These are phyloP conservation scores for Rhododendron ovatum DNA, from an alignment of 148 eudicot species.

Conservation along the genomic window DNA sequence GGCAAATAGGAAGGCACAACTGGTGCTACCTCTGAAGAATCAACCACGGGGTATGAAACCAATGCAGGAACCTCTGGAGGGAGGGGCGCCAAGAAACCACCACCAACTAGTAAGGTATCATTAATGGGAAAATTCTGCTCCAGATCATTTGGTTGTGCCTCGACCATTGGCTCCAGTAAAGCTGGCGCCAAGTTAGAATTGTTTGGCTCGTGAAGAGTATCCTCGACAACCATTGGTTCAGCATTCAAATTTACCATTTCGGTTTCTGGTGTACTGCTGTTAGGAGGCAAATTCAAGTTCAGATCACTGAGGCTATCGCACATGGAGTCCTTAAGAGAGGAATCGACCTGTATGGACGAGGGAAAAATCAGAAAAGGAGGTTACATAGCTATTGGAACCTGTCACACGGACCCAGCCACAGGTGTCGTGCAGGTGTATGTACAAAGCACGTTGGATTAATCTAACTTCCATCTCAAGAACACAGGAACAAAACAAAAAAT, in stretches of 20 bases:
- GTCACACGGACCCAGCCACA: not conserved
- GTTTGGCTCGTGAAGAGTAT: not conserved
- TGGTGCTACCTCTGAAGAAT: slow-evolving; percentile 23
- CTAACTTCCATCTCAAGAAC: not conserved
- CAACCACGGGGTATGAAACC: slow-evolving; percentile 28
- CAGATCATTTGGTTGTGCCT: slow-evolving; percentile 21
- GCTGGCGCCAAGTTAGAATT: not conserved
- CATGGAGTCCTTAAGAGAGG: slow-evolving; percentile 27
- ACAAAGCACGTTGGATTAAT: not conserved
- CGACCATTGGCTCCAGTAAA: slow-evolving; percentile 15
- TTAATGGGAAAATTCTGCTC: slow-evolving; percentile 43
- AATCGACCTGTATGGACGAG: slow-evolving; percentile 53
- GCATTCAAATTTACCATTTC: slow-evolving; percentile 8
- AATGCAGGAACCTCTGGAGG: slow-evolving; percentile 18
- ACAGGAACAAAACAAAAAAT: not conserved
- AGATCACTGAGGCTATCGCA: slow-evolving; percentile 17
- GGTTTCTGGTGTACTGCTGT: not conserved
- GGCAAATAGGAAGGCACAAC: slow-evolving; percentile 1
- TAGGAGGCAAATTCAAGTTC: slow-evolving; percentile 57
- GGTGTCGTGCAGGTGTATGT: not conserved
- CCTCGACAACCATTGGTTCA: slow-evolving; percentile 10
- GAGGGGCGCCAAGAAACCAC: not conserved
- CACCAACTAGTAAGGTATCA: slow-evolving; percentile 31
- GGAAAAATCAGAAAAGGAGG: not conserved
- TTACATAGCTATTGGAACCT: not conserved